These are phyloP conservation scores for Rhodotorula babjevae DNA, from an alignment of 768 basidiomycete species.

Conservation along the genomic window DNA sequence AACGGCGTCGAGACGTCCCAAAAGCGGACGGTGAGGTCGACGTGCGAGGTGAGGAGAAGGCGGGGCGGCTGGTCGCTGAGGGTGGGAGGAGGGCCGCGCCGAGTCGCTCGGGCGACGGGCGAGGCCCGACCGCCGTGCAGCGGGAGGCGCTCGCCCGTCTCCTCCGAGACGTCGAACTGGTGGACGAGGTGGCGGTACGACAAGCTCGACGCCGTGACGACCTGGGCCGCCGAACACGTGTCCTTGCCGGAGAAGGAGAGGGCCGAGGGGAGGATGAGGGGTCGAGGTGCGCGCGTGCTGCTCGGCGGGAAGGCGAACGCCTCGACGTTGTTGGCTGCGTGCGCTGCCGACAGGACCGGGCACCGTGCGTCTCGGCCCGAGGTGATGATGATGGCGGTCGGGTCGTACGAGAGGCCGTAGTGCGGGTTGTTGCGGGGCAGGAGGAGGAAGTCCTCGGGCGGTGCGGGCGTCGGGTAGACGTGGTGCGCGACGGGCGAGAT, in stretches of 20 bases:
- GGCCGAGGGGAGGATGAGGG: constrained; percentile 30
- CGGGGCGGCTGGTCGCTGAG: constrained; percentile 55
- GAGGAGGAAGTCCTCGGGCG: constrained; percentile 72
- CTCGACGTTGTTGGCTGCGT: constrained; percentile 55
- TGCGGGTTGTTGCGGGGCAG: constrained; percentile 68
- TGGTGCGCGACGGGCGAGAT: constrained; percentile 43
- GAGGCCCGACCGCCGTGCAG: constrained; percentile 50
- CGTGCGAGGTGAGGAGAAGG: constrained; percentile 61
- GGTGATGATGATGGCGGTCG: constrained; percentile 62
- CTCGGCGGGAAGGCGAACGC: constrained; percentile 71
- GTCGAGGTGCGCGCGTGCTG: constrained; percentile 40
- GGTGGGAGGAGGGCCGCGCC: constrained; percentile 47
- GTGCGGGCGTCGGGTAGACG: constrained; percentile 58
- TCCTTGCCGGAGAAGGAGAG: constrained; percentile 33
- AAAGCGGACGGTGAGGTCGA: constrained; percentile 64
- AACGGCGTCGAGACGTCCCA: constrained; percentile 70
- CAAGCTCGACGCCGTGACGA: constrained; percentile 1
- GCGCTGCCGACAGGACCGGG: constrained; percentile 42
- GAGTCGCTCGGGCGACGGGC: constrained; percentile 44
- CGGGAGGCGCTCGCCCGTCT: constrained; percentile 13
- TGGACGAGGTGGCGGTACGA: constrained; percentile 31
- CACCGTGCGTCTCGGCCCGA: constrained; percentile 52
- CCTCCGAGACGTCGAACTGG: constrained; percentile 22
- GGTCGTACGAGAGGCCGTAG: constrained; percentile 63
- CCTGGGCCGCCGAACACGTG: constrained; percentile 19